A percentile compares a stretch with the other conserved stretches of the same genome.
These are phyloP conservation scores for Colletotrichum aenigma DNA, from an alignment of 2,329 filamentous ascomycete genomes.

Conservation along the genomic window DNA sequence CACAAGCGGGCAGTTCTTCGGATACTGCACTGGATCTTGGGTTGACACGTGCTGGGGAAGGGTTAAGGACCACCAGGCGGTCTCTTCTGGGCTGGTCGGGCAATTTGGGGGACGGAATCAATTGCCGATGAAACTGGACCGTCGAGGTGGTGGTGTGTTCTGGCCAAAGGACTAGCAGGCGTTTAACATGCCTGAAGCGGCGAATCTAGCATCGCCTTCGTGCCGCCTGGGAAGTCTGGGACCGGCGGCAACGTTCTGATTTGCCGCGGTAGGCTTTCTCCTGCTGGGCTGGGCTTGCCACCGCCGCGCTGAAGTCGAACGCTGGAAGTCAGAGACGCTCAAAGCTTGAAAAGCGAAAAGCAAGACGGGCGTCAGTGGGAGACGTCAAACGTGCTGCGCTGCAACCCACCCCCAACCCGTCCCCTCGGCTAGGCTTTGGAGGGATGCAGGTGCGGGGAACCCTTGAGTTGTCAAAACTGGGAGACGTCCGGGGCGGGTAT, in stretches of 20 bases:
- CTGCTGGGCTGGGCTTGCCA: neutral
- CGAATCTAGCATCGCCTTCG: neutral
- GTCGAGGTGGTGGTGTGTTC: neutral
- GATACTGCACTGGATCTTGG: neutral
- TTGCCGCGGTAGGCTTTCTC: neutral
- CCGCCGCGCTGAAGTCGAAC: neutral
- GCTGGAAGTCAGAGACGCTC: neutral
- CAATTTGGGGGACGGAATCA: neutral
- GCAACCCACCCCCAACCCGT: neutral
- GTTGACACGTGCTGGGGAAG: constrained; percentile 1
- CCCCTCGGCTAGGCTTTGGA: neutral
- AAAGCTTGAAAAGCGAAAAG: neutral
- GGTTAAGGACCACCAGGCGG: neutral
- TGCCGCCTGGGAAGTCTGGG: neutral
- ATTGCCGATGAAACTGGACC: neutral
- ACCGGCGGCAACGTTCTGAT: neutral
- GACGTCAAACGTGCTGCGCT: constrained; percentile 1
- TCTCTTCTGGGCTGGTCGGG: neutral
- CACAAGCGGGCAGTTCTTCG: neutral
- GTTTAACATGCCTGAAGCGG: neutral
- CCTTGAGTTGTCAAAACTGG: constrained; percentile 1
- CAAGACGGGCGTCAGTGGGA: neutral
- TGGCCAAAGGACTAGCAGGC: neutral
- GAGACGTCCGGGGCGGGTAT: neutral
- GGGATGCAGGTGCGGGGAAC: constrained; percentile 15